Conservation (phyloP, 148 eudicot species). For the Vaccinium darrowii region DNA sequence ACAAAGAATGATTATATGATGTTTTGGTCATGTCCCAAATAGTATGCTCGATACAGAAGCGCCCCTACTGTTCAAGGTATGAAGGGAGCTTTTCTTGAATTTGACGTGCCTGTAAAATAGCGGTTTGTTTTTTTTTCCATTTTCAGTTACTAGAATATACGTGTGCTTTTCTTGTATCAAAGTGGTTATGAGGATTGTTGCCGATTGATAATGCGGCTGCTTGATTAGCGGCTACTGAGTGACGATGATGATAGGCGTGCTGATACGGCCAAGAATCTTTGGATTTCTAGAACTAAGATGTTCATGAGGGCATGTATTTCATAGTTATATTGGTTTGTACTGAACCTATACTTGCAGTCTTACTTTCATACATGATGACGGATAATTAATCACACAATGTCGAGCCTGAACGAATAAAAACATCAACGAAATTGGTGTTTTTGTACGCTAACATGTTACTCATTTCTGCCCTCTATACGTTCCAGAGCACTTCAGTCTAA, state of each 20-base stretch:
- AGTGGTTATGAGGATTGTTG: not conserved
- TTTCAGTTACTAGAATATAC: not conserved
- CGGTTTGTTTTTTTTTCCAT: not conserved
- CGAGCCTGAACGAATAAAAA: too few relatives aligned
- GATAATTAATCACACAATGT: too few relatives aligned
- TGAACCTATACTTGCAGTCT: not conserved
- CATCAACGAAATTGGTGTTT: too few relatives aligned
- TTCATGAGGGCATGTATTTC: not conserved
- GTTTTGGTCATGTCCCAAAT: not conserved
- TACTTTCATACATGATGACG: not conserved
- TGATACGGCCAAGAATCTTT: not conserved
- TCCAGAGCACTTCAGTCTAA: too few relatives aligned
- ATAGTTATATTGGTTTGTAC: not conserved
- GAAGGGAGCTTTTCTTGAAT: not conserved
- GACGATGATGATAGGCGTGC: not conserved
- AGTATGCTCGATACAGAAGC: not conserved
- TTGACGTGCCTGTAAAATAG: not conserved
- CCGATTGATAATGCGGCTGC: not conserved
- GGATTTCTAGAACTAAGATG: not conserved
- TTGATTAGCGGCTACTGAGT: not conserved
- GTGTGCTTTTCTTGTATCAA: not conserved
- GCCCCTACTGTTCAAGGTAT: not conserved
- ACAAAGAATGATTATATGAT: not conserved
- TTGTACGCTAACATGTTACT: too few relatives aligned
- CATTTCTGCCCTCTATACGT: too few relatives aligned